A percentile compares a stretch with the other conserved stretches of the same genome.
phyloP scores from a whole-genome alignment of 164 flowering plant genomes.

The Amborella trichopoda region DNA sequence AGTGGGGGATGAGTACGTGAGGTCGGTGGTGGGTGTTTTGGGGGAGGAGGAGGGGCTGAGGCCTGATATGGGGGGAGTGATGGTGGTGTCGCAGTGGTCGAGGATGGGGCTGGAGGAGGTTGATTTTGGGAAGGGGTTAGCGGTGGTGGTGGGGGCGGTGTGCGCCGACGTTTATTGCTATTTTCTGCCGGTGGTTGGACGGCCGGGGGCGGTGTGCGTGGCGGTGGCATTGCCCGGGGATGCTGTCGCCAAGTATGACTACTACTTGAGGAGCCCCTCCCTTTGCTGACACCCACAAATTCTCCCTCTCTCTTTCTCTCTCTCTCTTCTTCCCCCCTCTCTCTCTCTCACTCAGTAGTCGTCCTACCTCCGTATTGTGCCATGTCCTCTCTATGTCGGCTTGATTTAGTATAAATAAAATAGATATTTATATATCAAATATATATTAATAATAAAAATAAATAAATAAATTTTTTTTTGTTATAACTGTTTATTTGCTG shows the following conservation, averaged over 20 bases:
- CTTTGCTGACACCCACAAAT: too few relatives aligned
- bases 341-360: too few relatives aligned
- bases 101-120: conserved; percentile 66
- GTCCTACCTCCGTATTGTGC: too few relatives aligned
- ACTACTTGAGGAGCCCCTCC: conserved; percentile 53
- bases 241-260: conserved; percentile 44
- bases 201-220: conserved; percentile 39
- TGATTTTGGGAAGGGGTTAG: conserved; percentile 78
- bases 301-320: too few relatives aligned
- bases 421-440: too few relatives aligned
- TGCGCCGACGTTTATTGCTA: conserved; percentile 69
- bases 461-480: too few relatives aligned
- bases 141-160: conserved; percentile 65
- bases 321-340: too few relatives aligned
- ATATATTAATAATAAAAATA: too few relatives aligned
- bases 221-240: conserved; percentile 66
- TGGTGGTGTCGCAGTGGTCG: conserved; percentile 85
- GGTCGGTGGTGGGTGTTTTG: conserved; percentile 45
- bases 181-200: conserved; percentile 63
- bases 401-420: too few relatives aligned
- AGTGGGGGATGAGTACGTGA: conserved; percentile 36
- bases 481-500: too few relatives aligned
- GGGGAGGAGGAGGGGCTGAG: conserved; percentile 44
- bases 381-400: too few relatives aligned
- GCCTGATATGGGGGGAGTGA: conserved; percentile 40